Evolutionary conservation across 139 green algal species (phyloP), one percentile per base, ranked within the genome.

Genomic region (Chlamydomonas incerta): DNA sequence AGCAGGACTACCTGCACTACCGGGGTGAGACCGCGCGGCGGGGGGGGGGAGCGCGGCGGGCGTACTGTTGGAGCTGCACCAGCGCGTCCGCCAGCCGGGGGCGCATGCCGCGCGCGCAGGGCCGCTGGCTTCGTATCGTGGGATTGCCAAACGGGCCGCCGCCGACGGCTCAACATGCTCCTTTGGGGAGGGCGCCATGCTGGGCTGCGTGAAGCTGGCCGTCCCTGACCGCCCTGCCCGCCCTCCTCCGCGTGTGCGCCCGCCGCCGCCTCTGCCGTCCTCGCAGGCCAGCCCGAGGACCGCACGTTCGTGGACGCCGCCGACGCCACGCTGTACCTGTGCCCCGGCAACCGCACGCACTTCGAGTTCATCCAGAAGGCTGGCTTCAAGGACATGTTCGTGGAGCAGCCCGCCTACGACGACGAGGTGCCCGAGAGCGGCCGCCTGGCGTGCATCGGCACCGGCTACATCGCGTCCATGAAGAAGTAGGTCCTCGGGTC

Each of bases 331-430:
- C 73, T 91, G 2, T 76, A 81, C 57, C 82, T 91, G 47, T 91
- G 88, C 83, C 88, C 88, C 11, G 88, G 88, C 60, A 77, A 81
- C 83, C 80, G 88, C 73, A 89, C 83, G 13, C 83, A 91, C 83
- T 91, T 83, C 67, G 58, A 89, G 83, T 70, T 91, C 18, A 60
- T 86, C 33, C 50, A 73, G 33, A 66, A 80, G 3, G 23, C 67
- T 33, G 85, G 86, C 24, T 47, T 90, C 20, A 70, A 23, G 3
- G 87, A 90, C 76, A 74, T 80, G 65, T 82, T 83, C 10, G 83
- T 85, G 46, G 75, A 79, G 37, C 88, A 91, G 35, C 83, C 88
- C 0, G 83, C 69, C 5, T 34, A 80, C 9, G 67, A 71, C 6
- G 57, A 71, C 6, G 57, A 71, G 26, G 55, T 15, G 35, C 69